A percentile compares a stretch with the other conserved stretches of the same genome.
Conservation (phyloP, 2,329 filamentous ascomycete species). For the Fusarium illudens region DNA sequence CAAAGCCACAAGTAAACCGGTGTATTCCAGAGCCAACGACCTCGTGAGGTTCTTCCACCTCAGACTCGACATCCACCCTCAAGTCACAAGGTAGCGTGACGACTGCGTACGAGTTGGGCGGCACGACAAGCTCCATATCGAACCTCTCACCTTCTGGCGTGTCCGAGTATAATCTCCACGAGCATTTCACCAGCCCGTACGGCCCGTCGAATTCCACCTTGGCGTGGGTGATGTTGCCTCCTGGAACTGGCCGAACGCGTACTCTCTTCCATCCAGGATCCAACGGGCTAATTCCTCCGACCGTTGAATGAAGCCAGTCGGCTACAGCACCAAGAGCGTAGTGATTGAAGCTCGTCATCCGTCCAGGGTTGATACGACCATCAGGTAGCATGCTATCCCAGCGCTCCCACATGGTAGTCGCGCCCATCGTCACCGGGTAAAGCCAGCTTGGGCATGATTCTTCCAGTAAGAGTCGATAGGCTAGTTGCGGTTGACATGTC, state of each 20-base stretch:
- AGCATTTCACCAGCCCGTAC: not conserved
- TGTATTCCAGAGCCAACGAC: not conserved
- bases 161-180: not conserved
- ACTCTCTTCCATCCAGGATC: not conserved
- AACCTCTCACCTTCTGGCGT: not conserved
- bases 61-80: not conserved
- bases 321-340: slow-evolving; percentile 58
- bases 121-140: not conserved
- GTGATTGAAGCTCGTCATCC: slow-evolving; percentile 61
- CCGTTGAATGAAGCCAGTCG: slow-evolving; percentile 52
- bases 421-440: slow-evolving; percentile 55
- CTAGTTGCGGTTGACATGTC: not conserved
- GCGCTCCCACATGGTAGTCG: slow-evolving; percentile 60
- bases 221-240: not conserved
- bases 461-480: slow-evolving; percentile 58
- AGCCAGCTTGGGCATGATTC: slow-evolving; percentile 56
- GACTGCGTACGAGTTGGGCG: not conserved
- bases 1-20: not conserved
- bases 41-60: not conserved
- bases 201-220: not conserved
- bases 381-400: slow-evolving; percentile 58
- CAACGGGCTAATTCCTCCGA: not conserved
- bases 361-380: slow-evolving; percentile 53
- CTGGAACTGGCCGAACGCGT: not conserved
- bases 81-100: not conserved